Percentiles rank a stretch among this genome's conserved stretches.
These are phyloP conservation scores for Symbiodinium natans DNA, from an alignment of 73 alveolate species.

Conservation along the genomic window DNA sequence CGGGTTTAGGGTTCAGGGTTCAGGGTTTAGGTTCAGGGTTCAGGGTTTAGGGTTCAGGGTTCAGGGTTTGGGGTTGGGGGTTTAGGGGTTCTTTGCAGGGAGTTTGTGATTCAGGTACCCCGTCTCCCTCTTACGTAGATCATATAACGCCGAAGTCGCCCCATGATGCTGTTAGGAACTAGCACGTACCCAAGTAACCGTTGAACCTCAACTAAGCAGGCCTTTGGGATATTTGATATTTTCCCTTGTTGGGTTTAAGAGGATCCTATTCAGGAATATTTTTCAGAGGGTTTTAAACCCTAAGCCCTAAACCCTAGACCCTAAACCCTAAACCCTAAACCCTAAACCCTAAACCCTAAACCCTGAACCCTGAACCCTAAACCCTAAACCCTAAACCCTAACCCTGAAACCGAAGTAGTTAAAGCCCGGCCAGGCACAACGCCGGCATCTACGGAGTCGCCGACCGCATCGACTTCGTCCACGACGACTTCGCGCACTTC, in stretches of 20 bases:
- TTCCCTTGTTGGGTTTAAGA: no score
- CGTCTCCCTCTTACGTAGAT: no score
- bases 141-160: no score
- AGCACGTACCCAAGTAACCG: no score
- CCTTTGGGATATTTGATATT: no score
- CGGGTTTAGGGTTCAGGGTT: not conserved
- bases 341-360: not conserved
- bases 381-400: not conserved
- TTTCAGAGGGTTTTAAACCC: no score
- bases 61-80: no score
- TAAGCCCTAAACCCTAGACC: not conserved
- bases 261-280: no score
- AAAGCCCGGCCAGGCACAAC: slow-evolving; percentile 25
- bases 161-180: no score
- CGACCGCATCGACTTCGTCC: slow-evolving; percentile 64
- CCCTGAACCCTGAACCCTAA: not conserved
- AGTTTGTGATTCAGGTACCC: no score
- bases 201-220: no score
- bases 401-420: no score
- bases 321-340: not conserved
- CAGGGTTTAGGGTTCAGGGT: not conserved
- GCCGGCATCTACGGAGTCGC: slow-evolving; percentile 84
- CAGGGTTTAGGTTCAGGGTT: not conserved
- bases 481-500: slow-evolving; percentile 66
- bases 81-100: not conserved